These are phyloP conservation scores for Talaromyces proteolyticus DNA, from an alignment of 495 filamentous ascomycete species.

Conservation along the genomic window DNA sequence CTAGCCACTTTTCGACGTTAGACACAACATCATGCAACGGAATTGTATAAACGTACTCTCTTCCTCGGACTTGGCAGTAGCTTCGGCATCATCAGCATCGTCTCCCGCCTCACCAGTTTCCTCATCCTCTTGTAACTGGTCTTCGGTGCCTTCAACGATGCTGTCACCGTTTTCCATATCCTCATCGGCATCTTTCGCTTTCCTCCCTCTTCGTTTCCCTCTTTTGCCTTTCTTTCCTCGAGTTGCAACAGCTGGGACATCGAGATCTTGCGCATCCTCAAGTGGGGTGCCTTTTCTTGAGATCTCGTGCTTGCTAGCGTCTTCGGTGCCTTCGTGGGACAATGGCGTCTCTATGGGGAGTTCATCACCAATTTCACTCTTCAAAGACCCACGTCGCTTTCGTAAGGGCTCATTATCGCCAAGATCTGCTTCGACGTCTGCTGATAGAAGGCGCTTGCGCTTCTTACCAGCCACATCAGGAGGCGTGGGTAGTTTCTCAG, in stretches of 20 bases:
- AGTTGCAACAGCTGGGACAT: constrained; percentile 19
- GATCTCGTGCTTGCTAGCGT: constrained; percentile 18
- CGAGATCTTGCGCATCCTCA: constrained; percentile 32
- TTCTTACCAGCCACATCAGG: constrained; percentile 33
- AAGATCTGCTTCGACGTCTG: constrained; percentile 32
- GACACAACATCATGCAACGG: constrained; percentile 11
- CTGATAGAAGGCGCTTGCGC: constrained; percentile 39
- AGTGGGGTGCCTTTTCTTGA: constrained; percentile 20
- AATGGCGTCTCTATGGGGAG: constrained; percentile 20
- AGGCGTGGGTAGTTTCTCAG: neutral
- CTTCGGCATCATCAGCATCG: constrained; percentile 34
- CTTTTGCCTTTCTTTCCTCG: constrained; percentile 37
- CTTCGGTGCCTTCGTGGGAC: constrained; percentile 30
- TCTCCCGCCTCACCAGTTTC: constrained; percentile 34
- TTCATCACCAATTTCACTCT: constrained; percentile 38
- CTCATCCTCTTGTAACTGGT: constrained; percentile 40
- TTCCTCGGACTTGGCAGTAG: constrained; percentile 47
- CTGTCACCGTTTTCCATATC: constrained; percentile 23
- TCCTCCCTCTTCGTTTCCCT: constrained; percentile 39
- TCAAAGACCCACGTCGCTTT: constrained; percentile 40
- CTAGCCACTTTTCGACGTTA: constrained; percentile 60
- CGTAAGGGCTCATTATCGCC: constrained; percentile 34
- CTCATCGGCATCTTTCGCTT: constrained; percentile 30
- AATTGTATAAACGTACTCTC: constrained; percentile 54
- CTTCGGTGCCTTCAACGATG: constrained; percentile 24